Evolutionary conservation across 2,329 filamentous ascomycete species (phyloP).

Genomic region (Talaromyces amestolkiae): DNA sequence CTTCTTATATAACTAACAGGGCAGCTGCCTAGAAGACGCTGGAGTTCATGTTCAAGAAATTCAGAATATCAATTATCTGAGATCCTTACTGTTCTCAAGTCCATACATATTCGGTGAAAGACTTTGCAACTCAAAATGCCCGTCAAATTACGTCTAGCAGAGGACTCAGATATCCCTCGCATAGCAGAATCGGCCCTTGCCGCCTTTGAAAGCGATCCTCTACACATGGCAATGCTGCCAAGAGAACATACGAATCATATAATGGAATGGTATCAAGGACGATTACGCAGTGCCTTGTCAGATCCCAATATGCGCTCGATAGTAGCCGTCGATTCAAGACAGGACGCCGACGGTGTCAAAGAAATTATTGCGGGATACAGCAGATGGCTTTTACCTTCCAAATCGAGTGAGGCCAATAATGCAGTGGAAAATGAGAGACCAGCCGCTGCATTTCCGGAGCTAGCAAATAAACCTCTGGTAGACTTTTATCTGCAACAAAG

Average conservation of each 20-base stretch:
- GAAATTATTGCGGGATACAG: neutral
- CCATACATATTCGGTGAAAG: too few species aligned
- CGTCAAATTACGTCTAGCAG: neutral
- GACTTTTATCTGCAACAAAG: neutral
- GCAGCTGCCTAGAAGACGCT: neutral
- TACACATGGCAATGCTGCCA: neutral
- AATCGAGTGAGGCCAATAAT: neutral
- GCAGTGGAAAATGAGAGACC: neutral
- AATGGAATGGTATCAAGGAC: neutral
- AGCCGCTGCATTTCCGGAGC: neutral
- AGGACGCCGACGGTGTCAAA: neutral
- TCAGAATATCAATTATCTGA: neutral
- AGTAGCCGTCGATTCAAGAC: neutral
- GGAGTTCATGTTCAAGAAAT: neutral
- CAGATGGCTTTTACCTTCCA: neutral
- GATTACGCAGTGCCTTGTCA: neutral
- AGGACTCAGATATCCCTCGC: neutral
- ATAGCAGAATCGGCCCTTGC: neutral
- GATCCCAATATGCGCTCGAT: neutral
- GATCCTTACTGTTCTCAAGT: too few species aligned
- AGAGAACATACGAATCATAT: neutral
- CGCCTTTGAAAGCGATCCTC: neutral
- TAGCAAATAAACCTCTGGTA: neutral
- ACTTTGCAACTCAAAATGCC: neutral
- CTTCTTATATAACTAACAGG: too few species aligned